Conservation (phyloP, 352 stramenopile genomes). For the Phytophthora meadii region DNA sequence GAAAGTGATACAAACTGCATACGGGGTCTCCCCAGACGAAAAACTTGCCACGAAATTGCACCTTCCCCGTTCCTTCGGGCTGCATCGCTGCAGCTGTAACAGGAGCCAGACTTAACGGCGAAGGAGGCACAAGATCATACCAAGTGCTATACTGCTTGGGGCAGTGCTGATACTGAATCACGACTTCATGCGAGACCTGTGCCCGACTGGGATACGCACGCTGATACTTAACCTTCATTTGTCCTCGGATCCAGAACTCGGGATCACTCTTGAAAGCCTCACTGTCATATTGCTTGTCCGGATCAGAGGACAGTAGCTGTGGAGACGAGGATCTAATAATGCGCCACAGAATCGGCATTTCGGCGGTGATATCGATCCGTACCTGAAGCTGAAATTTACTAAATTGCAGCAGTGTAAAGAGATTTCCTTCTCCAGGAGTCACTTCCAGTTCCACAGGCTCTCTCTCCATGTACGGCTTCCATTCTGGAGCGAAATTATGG, state of each 20-base stretch:
- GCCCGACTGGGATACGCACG: conserved; percentile 13
- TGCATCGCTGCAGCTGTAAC: conserved; percentile 15
- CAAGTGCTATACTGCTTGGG: conserved; percentile 38
- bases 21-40: conserved; percentile 67
- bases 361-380: conserved; percentile 39
- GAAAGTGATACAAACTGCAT: conserved; percentile 75
- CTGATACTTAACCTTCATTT: conserved; percentile 49
- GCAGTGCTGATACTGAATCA: conserved; percentile 47
- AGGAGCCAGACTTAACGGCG: conserved; percentile 24
- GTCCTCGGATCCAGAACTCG: conserved; percentile 44
- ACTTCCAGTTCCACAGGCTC: conserved; percentile 24
- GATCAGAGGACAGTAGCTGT: conserved; percentile 17
- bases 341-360: conserved; percentile 56
- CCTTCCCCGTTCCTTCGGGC: conserved; percentile 26
- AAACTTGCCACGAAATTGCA: conserved; percentile 37
- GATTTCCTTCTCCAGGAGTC: conserved; percentile 18
- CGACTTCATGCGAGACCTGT: conserved; percentile 32
- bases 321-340: conserved; percentile 42
- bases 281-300: conserved; percentile 16
- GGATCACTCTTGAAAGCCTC: conserved; percentile 27
- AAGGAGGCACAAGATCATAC: conserved; percentile 31
- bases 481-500: conserved; percentile 49
- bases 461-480: conserved; percentile 41
- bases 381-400: conserved; percentile 56
- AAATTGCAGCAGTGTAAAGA: conserved; percentile 43